A percentile compares a stretch with the other conserved stretches of the same genome.
Conservation (phyloP, 2,329 filamentous ascomycete species). For the Sarocladiaceae sp. region DNA sequence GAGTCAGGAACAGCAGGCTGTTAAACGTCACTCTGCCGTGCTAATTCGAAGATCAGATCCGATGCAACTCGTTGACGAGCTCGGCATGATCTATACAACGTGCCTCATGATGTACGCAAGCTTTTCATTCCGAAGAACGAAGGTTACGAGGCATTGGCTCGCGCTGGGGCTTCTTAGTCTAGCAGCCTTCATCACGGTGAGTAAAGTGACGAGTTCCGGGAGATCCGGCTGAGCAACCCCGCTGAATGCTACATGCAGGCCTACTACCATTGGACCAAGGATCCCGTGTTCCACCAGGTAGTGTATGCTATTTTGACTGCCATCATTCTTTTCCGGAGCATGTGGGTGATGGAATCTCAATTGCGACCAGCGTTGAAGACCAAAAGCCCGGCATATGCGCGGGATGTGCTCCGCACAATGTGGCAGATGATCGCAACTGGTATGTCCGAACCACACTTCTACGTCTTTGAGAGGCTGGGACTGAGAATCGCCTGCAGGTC, state of each 20-base stretch:
- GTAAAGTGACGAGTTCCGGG: conserved; percentile 23
- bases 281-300: conserved; percentile 78
- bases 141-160: conserved; percentile 45
- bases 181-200: conserved; percentile 68
- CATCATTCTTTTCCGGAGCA: conserved; percentile 65
- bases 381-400: conserved; percentile 37
- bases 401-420: conserved; percentile 53
- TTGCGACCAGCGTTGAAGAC: conserved; percentile 41
- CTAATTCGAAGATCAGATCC: conserved; percentile 41
- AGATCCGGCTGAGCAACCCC: not conserved
- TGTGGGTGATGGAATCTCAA: conserved; percentile 65
- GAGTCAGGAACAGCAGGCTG: too few species aligned
- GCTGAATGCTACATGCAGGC: conserved; percentile 21
- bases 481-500: conserved; percentile 14
- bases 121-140: conserved; percentile 64
- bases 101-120: conserved; percentile 59
- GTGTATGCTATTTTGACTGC: conserved; percentile 71
- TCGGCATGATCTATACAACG: conserved; percentile 58
- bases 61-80: conserved; percentile 57
- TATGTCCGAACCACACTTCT: conserved; percentile 20
- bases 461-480: too few species aligned
- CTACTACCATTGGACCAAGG: conserved; percentile 74
- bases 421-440: conserved; percentile 66
- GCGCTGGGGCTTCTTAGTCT: conserved; percentile 52
- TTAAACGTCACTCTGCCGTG: conserved; percentile 55